A percentile compares a stretch with the other conserved stretches of the same genome.
phyloP scores from a whole-genome alignment of 768 basidiomycete genomes.

The Amyloporia xantha region DNA sequence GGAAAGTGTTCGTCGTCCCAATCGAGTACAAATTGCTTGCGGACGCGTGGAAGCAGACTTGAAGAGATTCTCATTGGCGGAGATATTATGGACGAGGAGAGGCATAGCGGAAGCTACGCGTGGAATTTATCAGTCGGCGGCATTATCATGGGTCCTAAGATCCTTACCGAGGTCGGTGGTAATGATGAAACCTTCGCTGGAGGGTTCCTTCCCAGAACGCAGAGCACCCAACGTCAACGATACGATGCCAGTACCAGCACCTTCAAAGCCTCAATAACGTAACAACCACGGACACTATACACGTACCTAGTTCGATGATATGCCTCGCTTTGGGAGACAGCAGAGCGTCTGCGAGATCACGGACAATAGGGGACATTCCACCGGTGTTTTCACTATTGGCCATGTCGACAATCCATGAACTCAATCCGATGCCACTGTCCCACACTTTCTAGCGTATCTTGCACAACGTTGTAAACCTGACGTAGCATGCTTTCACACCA shows the following conservation, averaged over 20 bases:
- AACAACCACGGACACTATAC: neutral
- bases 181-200: constrained; percentile 28
- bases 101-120: constrained; percentile 71
- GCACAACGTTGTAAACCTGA: constrained; percentile 11
- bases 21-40: constrained; percentile 46
- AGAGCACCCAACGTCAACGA: constrained; percentile 58
- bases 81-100: constrained; percentile 67
- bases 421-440: constrained; percentile 88
- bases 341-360: constrained; percentile 28
- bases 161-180: constrained; percentile 71
- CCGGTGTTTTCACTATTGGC: constrained; percentile 15
- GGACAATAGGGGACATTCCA: constrained; percentile 6
- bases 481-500: neutral
- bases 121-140: neutral
- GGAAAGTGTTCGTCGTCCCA: constrained; percentile 67
- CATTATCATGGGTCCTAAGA: neutral
- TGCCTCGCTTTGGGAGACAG: constrained; percentile 33
- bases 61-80: constrained; percentile 34
- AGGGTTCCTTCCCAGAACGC: constrained; percentile 29
- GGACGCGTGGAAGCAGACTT: constrained; percentile 19
- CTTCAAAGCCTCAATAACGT: constrained; percentile 33
- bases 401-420: constrained; percentile 61
- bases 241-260: constrained; percentile 82
- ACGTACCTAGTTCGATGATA: constrained; percentile 68
- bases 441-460: constrained; percentile 74